These are phyloP conservation scores for Mortierella sp. DNA, from an alignment of 371 early-diverging fungal species.

Conservation along the genomic window DNA sequence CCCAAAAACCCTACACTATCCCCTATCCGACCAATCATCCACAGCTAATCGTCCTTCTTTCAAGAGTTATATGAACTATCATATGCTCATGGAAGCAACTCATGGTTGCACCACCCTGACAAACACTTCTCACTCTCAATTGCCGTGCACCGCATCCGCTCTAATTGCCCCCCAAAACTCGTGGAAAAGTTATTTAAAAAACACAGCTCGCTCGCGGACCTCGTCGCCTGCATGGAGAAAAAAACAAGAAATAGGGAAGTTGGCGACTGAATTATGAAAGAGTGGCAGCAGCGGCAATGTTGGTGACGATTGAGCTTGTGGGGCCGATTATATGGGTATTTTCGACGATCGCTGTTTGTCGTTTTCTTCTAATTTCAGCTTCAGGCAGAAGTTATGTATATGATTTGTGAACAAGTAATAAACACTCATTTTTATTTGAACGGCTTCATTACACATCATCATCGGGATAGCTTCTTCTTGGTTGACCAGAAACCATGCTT, in stretches of 20 bases:
- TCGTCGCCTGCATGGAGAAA: conserved; percentile 1
- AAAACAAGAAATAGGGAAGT: background rate
- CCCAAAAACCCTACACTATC: background rate
- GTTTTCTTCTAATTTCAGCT: background rate
- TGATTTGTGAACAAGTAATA: background rate
- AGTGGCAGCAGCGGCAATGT: background rate
- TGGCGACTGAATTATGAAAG: background rate
- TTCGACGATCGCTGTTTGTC: background rate
- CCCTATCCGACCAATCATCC: conserved; percentile 11
- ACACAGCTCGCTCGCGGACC: conserved; percentile 3
- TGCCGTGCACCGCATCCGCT: background rate
- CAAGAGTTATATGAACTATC: conserved; percentile 6
- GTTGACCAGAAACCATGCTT: background rate
- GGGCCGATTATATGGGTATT: background rate
- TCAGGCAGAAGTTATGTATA: background rate
- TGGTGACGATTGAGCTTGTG: no score
- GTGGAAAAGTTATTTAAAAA: background rate
- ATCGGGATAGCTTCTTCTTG: background rate
- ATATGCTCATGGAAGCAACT: conserved; percentile 20
- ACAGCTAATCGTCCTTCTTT: background rate
- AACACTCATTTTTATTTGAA: background rate
- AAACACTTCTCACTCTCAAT: background rate
- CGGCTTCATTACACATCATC: background rate
- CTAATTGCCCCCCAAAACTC: background rate
- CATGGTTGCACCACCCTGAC: conserved; percentile 1